These are phyloP conservation scores for Brassica rapa DNA, from an alignment of 345 rosid species.

Conservation along the genomic window DNA sequence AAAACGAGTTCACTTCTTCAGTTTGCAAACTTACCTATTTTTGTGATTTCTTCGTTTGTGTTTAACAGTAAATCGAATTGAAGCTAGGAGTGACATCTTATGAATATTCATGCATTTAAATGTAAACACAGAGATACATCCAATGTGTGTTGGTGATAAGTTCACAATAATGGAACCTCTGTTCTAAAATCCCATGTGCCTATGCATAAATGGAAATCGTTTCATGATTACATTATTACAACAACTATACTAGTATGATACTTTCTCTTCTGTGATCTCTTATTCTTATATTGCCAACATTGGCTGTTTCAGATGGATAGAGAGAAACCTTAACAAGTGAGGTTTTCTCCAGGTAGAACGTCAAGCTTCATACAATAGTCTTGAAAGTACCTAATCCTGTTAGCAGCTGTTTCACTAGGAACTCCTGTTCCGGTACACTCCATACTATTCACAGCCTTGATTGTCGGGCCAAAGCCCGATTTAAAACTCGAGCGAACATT, in stretches of 20 bases:
- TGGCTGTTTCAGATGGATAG: not conserved
- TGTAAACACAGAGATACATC: not conserved
- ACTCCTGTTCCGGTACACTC: conserved; percentile 53
- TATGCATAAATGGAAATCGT: not conserved
- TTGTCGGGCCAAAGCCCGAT: conserved; percentile 69
- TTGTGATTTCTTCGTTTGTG: not conserved
- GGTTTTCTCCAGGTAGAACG: conserved; percentile 55
- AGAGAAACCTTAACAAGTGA: conserved; percentile 43
- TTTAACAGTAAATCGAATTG: not conserved
- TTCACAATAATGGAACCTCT: not conserved
- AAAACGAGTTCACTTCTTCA: not conserved
- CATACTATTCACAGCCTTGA: conserved; percentile 54
- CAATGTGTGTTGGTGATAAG: not conserved
- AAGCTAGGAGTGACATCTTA: not conserved
- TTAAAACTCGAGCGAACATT: conserved; percentile 42
- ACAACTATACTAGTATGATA: not conserved
- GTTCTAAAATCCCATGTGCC: not conserved
- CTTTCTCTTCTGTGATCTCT: not conserved
- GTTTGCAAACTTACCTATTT: too few relatives aligned
- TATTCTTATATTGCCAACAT: not conserved
- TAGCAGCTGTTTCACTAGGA: conserved; percentile 26
- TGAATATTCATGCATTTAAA: not conserved
- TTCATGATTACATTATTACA: not conserved
- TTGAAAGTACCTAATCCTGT: conserved; percentile 47
- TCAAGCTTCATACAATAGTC: conserved; percentile 51